A percentile compares a stretch with the other conserved stretches of the same genome.
phyloP scores from a whole-genome alignment of 306 rosid species.

The Albizia julibrissin region DNA sequence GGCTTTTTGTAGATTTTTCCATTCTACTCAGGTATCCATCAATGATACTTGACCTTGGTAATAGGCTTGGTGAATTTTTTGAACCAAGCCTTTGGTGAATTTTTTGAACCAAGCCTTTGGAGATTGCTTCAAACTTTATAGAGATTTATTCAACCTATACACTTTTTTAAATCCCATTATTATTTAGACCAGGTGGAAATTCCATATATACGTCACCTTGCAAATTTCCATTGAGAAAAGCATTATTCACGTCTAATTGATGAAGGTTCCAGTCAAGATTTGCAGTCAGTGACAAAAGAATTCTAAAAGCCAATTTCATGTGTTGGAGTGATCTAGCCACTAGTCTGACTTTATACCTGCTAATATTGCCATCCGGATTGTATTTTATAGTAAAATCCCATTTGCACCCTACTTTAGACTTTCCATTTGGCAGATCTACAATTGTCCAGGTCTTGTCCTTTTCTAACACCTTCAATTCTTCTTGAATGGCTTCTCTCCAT shows the following conservation, averaged over 20 bases:
- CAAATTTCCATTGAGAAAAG: not conserved
- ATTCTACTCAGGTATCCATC: no score
- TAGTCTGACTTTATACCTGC: not conserved
- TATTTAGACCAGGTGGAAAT: not conserved
- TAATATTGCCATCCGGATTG: not conserved
- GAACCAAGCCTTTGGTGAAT: no score
- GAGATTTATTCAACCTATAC: not conserved
- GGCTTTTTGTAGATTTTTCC: no score
- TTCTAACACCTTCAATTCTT: not conserved
- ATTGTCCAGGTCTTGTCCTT: not conserved
- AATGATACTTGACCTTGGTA: not conserved
- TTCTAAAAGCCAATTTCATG: not conserved
- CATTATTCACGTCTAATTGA: not conserved
- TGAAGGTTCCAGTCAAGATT: not conserved
- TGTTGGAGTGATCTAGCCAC: not conserved
- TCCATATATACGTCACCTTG: not conserved
- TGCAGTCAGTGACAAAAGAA: not conserved
- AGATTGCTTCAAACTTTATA: not conserved
- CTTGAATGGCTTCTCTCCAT: not conserved
- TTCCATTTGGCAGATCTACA: not conserved
- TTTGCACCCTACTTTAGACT: not conserved
- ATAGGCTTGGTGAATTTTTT: no score
- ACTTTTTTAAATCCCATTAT: not conserved
- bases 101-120: not conserved
- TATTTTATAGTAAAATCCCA: not conserved